Evolutionary conservation across 1,284 basidiomycete species (phyloP).

Genomic region (Megacollybia platyphylla): DNA sequence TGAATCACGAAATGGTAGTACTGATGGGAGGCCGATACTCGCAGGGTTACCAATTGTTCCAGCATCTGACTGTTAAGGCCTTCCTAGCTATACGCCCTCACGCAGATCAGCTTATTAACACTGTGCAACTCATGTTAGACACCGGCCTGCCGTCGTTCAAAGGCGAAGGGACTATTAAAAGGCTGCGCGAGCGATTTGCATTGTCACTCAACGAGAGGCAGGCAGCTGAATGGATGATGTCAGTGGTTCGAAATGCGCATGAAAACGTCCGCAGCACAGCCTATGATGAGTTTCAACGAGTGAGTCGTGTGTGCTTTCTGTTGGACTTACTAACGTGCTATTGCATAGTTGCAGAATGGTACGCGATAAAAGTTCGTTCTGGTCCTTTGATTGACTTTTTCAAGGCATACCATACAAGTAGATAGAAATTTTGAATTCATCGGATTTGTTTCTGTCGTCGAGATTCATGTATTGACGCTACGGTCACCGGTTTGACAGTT

Average conservation of each 20-base stretch:
- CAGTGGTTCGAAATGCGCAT: slow-evolving; percentile 83
- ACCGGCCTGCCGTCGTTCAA: slow-evolving; percentile 95
- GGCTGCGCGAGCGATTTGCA: slow-evolving; percentile 82
- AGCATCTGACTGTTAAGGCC: slow-evolving; percentile 88
- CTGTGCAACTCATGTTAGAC: slow-evolving; percentile 89
- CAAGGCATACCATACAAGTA: slow-evolving; percentile 43
- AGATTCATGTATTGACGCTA: too few relatives aligned
- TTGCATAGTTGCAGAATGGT: too few relatives aligned
- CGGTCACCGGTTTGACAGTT: too few relatives aligned
- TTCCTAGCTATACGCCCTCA: slow-evolving; percentile 92
- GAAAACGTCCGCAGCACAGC: slow-evolving; percentile 88
- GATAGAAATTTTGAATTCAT: not conserved
- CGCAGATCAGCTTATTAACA: slow-evolving; percentile 80
- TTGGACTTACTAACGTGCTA: not conserved
- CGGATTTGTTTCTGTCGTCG: too few relatives aligned
- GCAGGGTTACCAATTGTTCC: slow-evolving; percentile 90
- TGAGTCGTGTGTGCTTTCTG: slow-evolving; percentile 30
- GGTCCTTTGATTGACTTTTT: slow-evolving; percentile 3
- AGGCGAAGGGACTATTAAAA: slow-evolving; percentile 82
- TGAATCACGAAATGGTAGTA: slow-evolving; percentile 95
- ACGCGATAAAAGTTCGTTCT: not conserved
- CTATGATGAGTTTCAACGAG: slow-evolving; percentile 88
- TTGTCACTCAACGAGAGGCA: slow-evolving; percentile 77
- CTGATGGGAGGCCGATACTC: slow-evolving; percentile 94
- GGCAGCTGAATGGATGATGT: slow-evolving; percentile 88